phyloP scores from a whole-genome alignment of 306 rosid genomes.

The Vicia sativa region DNA sequence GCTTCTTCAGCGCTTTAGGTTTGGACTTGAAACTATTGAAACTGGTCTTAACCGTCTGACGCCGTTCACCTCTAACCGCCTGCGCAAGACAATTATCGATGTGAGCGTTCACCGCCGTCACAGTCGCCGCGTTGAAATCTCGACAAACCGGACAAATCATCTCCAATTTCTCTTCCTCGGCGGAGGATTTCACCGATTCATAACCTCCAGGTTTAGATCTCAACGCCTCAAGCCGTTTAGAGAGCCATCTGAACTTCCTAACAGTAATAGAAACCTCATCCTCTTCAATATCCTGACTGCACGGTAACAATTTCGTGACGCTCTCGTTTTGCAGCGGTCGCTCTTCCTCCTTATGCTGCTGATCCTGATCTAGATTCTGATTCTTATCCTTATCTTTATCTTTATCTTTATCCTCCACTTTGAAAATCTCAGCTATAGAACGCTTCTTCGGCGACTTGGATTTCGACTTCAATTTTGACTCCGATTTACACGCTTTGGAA shows the following conservation, averaged over 20 bases:
- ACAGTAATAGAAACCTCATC: conserved; percentile 60
- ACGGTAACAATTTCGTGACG: conserved; percentile 40
- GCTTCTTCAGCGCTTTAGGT: conserved; percentile 70
- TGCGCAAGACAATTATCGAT: conserved; percentile 64
- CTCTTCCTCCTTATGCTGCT: neutral
- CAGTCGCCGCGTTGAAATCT: conserved; percentile 59
- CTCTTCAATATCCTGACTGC: neutral
- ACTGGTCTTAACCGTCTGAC: conserved; percentile 41
- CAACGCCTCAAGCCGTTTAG: conserved; percentile 56
- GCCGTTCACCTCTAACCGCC: conserved; percentile 50
- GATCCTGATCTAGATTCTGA: neutral
- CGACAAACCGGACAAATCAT: conserved; percentile 79
- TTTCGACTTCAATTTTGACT: conserved; percentile 20
- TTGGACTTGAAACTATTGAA: conserved; percentile 42
- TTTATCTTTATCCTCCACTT: conserved; percentile 12
- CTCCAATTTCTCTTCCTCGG: conserved; percentile 48
- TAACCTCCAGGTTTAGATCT: conserved; percentile 45
- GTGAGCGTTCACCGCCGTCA: conserved; percentile 69
- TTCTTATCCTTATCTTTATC: too few species aligned
- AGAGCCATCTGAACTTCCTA: conserved; percentile 75
- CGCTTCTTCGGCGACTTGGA: conserved; percentile 73
- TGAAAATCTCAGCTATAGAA: conserved; percentile 86
- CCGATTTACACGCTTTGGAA: conserved; percentile 32
- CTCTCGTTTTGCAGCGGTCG: conserved; percentile 20
- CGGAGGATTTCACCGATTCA: conserved; percentile 25